Evolutionary conservation across 768 basidiomycete genomes (phyloP), one percentile per base, ranked within the genome.

Genomic region (Suillus sp.): DNA sequence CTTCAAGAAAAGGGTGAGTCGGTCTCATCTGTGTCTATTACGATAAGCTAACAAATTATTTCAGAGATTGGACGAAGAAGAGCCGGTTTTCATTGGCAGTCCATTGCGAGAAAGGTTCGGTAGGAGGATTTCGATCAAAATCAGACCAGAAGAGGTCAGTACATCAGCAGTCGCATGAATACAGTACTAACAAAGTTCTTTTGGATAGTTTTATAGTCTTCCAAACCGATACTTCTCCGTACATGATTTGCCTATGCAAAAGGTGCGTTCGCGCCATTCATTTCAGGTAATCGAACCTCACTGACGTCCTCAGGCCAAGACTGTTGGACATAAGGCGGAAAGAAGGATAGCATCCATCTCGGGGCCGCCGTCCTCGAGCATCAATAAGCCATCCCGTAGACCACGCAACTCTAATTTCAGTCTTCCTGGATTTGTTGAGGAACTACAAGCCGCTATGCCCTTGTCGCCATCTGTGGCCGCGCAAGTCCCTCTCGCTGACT

Each of bases 171-270:
- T 48, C 16, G 34, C 35, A 58, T 34, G 51, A 6, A 13, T 20
- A n/a, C 11, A 30, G 11, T 11, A n/a, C 51, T 53, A 13, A 53
- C 20, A 1, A 55, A 43, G 35, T 35, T 54, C 38, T 43, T 47
- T 4, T 56, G 18, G 45, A 72, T 68, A 48, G 59, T 74, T 74
- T 55, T 74, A 74, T 47, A 75, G 65, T 30, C 51, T 75, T 8
- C 72, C 72, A 16, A 74, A 74, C 14, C 68, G 74, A 48, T 70
- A 66, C n/a, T 72, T 74, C 30, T 75, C 74, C 11, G n/a, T 74
- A 13, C 68, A 72, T 2, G 74, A 74, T 30, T 40, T 66, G 38
- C 64, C 54, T 40, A 18, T 54, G 6, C 56, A 62, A 16, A 54
- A 45, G 2, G 72, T 75, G 58, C 63, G 72, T 13, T n/a, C 13